These are phyloP conservation scores for Parathielavia hyrcaniae DNA, from an alignment of 495 filamentous ascomycete genomes.

Conservation along the genomic window DNA sequence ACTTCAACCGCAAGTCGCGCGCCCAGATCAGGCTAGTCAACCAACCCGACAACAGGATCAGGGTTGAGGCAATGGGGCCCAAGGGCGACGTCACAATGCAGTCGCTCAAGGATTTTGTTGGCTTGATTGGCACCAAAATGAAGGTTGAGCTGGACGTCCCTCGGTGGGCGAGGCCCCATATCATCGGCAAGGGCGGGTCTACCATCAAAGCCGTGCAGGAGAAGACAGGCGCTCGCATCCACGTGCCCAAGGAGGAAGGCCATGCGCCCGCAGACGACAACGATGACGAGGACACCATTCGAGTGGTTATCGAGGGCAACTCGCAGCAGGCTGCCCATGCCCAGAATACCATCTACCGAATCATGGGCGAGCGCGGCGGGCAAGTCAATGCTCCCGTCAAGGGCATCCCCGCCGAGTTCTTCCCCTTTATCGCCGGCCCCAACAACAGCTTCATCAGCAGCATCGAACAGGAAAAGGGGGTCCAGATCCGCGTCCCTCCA, in stretches of 20 bases:
- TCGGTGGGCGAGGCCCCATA: constrained; percentile 68
- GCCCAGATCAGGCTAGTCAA: constrained; percentile 71
- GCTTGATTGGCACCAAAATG: constrained; percentile 80
- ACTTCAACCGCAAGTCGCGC: constrained; percentile 82
- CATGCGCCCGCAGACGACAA: constrained; percentile 55
- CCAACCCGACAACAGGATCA: constrained; percentile 57
- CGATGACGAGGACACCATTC: constrained; percentile 75
- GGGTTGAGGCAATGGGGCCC: constrained; percentile 76
- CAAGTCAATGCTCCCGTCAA: constrained; percentile 71
- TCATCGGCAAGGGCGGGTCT: constrained; percentile 88
- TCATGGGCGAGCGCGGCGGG: constrained; percentile 77
- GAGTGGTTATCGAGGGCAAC: constrained; percentile 86
- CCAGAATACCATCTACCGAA: constrained; percentile 69
- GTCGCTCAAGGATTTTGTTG: constrained; percentile 78
- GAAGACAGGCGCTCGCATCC: constrained; percentile 77
- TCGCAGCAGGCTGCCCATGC: constrained; percentile 76
- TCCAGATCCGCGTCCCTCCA: constrained; percentile 72
- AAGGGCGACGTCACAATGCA: constrained; percentile 63
- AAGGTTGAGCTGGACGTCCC: constrained; percentile 71
- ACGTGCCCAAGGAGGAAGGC: constrained; percentile 74
- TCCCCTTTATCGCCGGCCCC: constrained; percentile 87
- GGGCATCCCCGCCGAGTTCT: constrained; percentile 83
- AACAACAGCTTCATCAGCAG: constrained; percentile 60
- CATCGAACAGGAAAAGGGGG: constrained; percentile 56
- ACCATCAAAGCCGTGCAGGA: constrained; percentile 82